Evolutionary conservation across 2,329 filamentous ascomycete species (phyloP), one percentile per base, ranked within the genome.

Genomic region (Pseudogymnoascus sp.): DNA sequence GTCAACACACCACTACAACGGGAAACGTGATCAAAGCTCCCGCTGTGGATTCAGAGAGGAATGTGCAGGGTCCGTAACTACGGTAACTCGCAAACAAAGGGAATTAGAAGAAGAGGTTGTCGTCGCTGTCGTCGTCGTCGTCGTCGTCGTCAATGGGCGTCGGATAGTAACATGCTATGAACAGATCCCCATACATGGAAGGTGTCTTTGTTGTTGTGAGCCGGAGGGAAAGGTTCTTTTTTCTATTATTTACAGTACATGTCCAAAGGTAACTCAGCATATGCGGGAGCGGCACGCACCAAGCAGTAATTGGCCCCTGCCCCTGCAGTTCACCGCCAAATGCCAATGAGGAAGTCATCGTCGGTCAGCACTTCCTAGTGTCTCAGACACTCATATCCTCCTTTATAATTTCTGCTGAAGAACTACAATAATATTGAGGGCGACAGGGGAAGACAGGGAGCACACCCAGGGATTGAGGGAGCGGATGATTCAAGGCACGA

Each of bases 241-340:
- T 20, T n/a, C 43, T 6, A 11, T 50, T 54, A 54, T 54, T 54
- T 54, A 54, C 47, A 54, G 28, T 32, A 54, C 47, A 54, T 54
- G 28, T 14, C 16, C 47, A 22, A 54, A 28, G 47, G n/a, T 25
- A 54, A 54, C 47, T n/a, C 47, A 54, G 47, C 47, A 54, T 32
- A 54, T 54, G 47, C 47, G 28, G 47, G 47, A 32, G 47, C 47
- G 47, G 47, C 28, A 54, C 47, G 47, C 47, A 54, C 47, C 47
- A 54, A 54, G 47, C 28, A 54, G 47, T 54, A 54, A 54, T 54
- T 54, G 47, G 47, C 28, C 47, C 47, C 47, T 54, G 47, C 47
- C 47, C 47, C 47, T 54, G 47, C 28, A 54, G n/a, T 28, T 54
- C 47, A 54, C 47, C 47, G 47, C 47, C 47, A 32, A 54, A 20